Base-by-base conservation (phyloP, 169 alveolate genomes). In the Plasmodium chabaudi region DNA sequence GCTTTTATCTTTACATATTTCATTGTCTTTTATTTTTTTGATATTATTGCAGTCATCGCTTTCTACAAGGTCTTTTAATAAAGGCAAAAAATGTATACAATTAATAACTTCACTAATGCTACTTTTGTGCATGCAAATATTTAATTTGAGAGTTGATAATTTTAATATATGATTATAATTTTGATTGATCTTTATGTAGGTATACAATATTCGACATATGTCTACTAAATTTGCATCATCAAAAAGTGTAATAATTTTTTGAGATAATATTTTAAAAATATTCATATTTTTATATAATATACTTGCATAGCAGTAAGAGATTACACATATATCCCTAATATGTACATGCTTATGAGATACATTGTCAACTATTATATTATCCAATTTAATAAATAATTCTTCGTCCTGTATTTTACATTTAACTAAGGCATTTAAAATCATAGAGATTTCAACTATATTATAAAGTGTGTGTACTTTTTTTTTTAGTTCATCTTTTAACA, bases 401-500 rank as follows among this genome's bases (percentile, higher is more conserved):
- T 82, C 72, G 67, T 82, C 90, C 34, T 82, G 39, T 46, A 82
- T 82, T 21, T 82, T 82, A 56, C 86, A 67, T 68, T 82, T 82
- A 15, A 82, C 90, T 49, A 82, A 34, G 5, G 90, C 90, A 39
- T 82, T 82, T 56, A 82, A 55, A 67, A 82, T 82, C 90, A 82
- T 82, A 13, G 86, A 82, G 23, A 82, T 82, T 60, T 82, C 90
- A n/a, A 82, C 90, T 17, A 67, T 72, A 19, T 82, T 82, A 19
- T 82, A 51, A 55, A 82, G 55, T 0, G 90, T 82, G 46, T 82
- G 84, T 1, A 82, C 72, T 67, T 82, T 82, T 46, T 56, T 82
- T 68, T 82, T 82, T 68, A 82, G 69, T 82, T 82, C 90, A 17
- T 82, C 73, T 71, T 82, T 82, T 82, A 82, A 69, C 65, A 82